Evolutionary conservation across 768 basidiomycete genomes (phyloP), one percentile per base, ranked within the genome.

Genomic region (Lactifluus volemus): DNA sequence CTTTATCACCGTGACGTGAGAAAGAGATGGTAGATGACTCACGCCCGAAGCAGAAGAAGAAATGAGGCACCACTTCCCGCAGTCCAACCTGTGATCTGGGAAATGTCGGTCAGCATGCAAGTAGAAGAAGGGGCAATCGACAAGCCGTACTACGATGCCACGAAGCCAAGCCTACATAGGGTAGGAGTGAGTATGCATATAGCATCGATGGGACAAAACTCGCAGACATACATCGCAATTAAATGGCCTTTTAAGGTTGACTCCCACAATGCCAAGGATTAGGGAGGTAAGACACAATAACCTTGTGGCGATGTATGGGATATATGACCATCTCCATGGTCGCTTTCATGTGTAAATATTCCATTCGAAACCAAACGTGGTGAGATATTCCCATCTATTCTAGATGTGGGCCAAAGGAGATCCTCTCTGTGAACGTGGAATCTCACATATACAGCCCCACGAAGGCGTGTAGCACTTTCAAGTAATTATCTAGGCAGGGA

Each of bases 321-420:
- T 48, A n/a, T 56, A 49, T 4, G 60, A 61, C 60, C 60, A 61
- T 39, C 60, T 54, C 54, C 53, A 56, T n/a, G n/a, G 54, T 14
- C 60, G 54, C 29, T 30, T 17, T 19, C 60, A 39, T 12, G 60
- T 61, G 60, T 36, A 56, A 11, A 61, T 21, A 32, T 55, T 39
- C 54, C 47, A 50, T 14, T 55, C 54, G n/a, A 61, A 61, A 12
- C 9, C 29, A 9, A 61, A 29, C 0, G 54, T 50, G 14, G 30
- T 61, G 8, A 56, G 3, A 34, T 21, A 61, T 29, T 61, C 60
- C 60, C 60, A 61, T 15, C 59, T 60, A n/a, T 15, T 5, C 19
- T 1, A 30, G 41, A 7, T 17, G 44, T 44, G 44, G 19, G n/a
- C n/a, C 1, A 11, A 47, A 48, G 5, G 4, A 11, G 17, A 8